Evolutionary conservation across 1,139 yeast species (phyloP).

Genomic region (Candida tetrigidarum): DNA sequence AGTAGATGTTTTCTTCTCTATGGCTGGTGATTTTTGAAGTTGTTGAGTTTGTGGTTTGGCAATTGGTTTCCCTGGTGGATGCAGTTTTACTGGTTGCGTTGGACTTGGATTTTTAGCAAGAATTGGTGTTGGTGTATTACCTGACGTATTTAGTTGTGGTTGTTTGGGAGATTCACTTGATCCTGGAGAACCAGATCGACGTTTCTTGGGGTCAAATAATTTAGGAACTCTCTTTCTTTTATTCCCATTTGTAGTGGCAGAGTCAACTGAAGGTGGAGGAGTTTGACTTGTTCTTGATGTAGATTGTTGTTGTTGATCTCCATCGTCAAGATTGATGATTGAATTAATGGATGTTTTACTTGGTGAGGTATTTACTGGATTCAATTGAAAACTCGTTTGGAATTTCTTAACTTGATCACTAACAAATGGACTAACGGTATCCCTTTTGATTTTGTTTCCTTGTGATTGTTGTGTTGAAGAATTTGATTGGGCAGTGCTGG

Average conservation of each 20-base stretch:
- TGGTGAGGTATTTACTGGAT: constrained; percentile 12
- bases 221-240: constrained; percentile 18
- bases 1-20: constrained; percentile 20
- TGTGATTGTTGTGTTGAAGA: constrained; percentile 7
- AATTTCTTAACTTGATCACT: constrained; percentile 34
- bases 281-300: constrained; percentile 6
- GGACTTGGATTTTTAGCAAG: constrained; percentile 1
- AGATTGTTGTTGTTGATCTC: constrained; percentile 10
- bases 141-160: background rate
- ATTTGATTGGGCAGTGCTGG: constrained; percentile 4
- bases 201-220: constrained; percentile 10
- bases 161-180: constrained; percentile 2
- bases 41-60: constrained; percentile 11
- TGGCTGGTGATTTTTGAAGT: constrained; percentile 17
- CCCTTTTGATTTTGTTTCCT: constrained; percentile 4
- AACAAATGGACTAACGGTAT: constrained; percentile 19
- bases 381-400: constrained; percentile 34
- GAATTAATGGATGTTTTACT: constrained; percentile 43
- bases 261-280: constrained; percentile 14
- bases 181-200: constrained; percentile 12
- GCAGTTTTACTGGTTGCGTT: background rate
- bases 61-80: background rate
- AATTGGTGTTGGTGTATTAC: background rate
- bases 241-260: background rate
- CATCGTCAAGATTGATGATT: constrained; percentile 41